These are phyloP conservation scores for Trichophyton simii DNA, from an alignment of 2,329 filamentous ascomycete genomes.

Conservation along the genomic window DNA sequence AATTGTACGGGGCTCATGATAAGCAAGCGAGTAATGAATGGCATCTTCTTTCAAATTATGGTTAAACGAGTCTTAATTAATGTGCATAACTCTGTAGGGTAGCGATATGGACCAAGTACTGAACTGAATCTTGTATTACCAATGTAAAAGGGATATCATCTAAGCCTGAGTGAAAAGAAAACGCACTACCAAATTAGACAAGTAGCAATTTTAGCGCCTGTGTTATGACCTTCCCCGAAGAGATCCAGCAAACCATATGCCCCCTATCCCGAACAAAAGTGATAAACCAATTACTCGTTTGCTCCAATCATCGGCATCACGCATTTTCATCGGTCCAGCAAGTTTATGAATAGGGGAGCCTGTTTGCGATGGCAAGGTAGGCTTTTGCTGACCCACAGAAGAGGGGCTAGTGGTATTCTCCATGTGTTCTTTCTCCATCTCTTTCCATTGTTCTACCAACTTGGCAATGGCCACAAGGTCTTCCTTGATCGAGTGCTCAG, in stretches of 20 bases:
- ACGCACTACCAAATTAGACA: background rate
- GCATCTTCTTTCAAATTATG: background rate
- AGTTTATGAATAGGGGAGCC: conserved; percentile 4
- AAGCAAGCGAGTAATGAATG: background rate
- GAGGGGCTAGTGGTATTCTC: conserved; percentile 12
- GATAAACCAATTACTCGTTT: conserved; percentile 18
- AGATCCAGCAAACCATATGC: conserved; percentile 19
- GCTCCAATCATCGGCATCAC: conserved; percentile 16
- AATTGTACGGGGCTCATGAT: background rate
- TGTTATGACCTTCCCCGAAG: conserved; percentile 3
- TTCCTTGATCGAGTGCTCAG: conserved; percentile 47
- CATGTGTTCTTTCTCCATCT: conserved; percentile 25
- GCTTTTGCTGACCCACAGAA: background rate
- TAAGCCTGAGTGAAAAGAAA: background rate
- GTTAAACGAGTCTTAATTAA: background rate
- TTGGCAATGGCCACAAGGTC: conserved; percentile 62
- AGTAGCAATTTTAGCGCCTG: background rate
- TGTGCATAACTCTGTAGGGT: background rate
- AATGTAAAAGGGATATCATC: background rate
- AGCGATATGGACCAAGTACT: background rate
- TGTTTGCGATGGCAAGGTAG: background rate
- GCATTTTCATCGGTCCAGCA: conserved; percentile 14
- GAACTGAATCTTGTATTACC: background rate
- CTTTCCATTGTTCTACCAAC: conserved; percentile 43
- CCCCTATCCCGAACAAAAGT: conserved; percentile 19